Evolutionary conservation across 2,329 filamentous ascomycete species (phyloP).

Genomic region (Fusarium stilboides): DNA sequence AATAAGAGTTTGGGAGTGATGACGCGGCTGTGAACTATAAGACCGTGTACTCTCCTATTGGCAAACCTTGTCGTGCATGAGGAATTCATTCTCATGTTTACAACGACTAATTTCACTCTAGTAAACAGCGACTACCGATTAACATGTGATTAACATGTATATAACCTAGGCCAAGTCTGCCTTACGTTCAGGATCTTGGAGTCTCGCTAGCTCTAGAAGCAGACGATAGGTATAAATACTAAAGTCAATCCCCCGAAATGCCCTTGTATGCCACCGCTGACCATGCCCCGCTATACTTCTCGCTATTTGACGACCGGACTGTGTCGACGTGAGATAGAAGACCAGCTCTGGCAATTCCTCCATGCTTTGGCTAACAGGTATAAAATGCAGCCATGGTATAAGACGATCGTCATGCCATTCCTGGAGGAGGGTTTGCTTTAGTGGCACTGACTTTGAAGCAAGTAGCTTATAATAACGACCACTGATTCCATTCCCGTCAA

Average conservation of each 20-base stretch:
- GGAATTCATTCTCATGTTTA: too few relatives aligned
- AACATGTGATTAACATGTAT: too few relatives aligned
- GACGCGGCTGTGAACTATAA: too few relatives aligned
- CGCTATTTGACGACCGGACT: slow-evolving; percentile 64
- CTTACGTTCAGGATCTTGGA: too few relatives aligned
- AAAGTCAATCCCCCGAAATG: slow-evolving; percentile 71
- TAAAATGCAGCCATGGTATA: slow-evolving; percentile 69
- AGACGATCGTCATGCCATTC: slow-evolving; percentile 73
- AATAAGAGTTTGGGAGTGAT: too few relatives aligned
- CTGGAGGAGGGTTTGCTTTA: slow-evolving; percentile 67
- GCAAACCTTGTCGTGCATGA: too few relatives aligned
- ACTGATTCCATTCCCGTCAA: slow-evolving; percentile 70
- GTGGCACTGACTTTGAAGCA: slow-evolving; percentile 60
- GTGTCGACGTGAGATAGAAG: slow-evolving; percentile 60
- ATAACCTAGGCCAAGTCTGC: too few relatives aligned
- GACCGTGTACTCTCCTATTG: too few relatives aligned
- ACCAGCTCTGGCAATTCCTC: slow-evolving; percentile 68
- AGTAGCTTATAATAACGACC: slow-evolving; percentile 68
- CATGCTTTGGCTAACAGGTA: slow-evolving; percentile 65
- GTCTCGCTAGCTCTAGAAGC: too few relatives aligned
- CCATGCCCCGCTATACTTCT: slow-evolving; percentile 68
- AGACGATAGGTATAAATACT: slow-evolving; percentile 66
- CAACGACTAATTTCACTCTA: too few relatives aligned
- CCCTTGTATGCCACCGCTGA: slow-evolving; percentile 67
- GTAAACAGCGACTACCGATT: too few relatives aligned